Conservation (phyloP, 352 stramenopile species). For the Phytophthora tubulina region DNA sequence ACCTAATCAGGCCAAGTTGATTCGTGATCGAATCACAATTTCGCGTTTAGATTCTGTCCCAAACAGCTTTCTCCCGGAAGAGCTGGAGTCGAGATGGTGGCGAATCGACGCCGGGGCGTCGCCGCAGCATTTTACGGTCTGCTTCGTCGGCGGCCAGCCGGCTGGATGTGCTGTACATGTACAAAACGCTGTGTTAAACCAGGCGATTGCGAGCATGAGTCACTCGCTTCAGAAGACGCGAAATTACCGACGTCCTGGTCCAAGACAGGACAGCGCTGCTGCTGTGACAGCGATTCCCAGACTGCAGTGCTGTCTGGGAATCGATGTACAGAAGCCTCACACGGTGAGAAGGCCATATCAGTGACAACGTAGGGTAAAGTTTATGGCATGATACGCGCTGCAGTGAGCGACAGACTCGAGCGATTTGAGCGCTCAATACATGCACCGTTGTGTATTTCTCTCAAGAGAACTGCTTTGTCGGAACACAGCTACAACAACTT, state of each 20-base stretch:
- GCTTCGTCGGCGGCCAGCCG: not conserved
- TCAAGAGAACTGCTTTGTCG: too few relatives aligned
- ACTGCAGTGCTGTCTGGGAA: too few relatives aligned
- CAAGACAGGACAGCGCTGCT: too few relatives aligned
- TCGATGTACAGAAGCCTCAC: too few relatives aligned
- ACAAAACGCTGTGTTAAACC: conserved; percentile 8
- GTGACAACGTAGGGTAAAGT: too few relatives aligned
- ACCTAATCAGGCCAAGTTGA: conserved; percentile 20
- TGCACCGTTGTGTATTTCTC: too few relatives aligned
- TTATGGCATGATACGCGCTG: too few relatives aligned
- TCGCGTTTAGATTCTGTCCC: conserved; percentile 14
- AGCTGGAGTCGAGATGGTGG: conserved; percentile 7
- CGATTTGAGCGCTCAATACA: too few relatives aligned
- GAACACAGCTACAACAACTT: too few relatives aligned
- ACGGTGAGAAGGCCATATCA: not conserved
- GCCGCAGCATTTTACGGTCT: too few relatives aligned
- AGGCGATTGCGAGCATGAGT: not conserved
- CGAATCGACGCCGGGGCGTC: not conserved
- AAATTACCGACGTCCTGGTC: not conserved
- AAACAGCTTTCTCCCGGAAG: conserved; percentile 17
- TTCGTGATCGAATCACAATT: conserved; percentile 23
- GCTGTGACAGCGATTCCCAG: too few relatives aligned
- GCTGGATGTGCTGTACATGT: not conserved
- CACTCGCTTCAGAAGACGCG: not conserved
- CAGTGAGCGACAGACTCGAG: too few relatives aligned